Percentiles rank a stretch among this genome's conserved stretches.
Conservation (phyloP, 2,329 filamentous ascomycete species). For the Mariannaea sp. region DNA sequence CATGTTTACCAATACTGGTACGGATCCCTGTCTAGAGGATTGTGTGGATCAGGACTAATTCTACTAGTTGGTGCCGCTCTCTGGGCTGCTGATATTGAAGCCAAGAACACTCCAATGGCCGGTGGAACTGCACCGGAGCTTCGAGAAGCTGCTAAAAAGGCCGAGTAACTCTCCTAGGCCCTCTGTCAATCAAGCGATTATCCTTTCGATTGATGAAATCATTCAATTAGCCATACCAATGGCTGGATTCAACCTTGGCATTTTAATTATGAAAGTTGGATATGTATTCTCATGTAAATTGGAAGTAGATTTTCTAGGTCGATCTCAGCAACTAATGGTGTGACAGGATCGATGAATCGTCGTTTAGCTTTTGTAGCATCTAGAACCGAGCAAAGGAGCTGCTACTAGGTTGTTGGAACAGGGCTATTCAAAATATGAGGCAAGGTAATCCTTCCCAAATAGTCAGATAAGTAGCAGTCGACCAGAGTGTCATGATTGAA, state of each 20-base stretch:
- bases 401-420: neutral
- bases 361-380: neutral
- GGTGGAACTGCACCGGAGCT: conserved; percentile 56
- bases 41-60: neutral
- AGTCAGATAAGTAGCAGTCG: neutral
- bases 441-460: neutral
- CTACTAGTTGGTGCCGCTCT: conserved; percentile 78
- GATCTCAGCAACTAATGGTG: neutral
- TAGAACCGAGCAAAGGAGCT: conserved; percentile 7
- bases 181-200: no score
- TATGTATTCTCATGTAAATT: no score
- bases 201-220: no score
- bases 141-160: conserved; percentile 55
- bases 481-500: neutral
- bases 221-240: no score
- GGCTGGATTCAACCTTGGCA: no score
- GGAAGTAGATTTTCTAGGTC: no score
- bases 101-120: conserved; percentile 55
- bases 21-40: conserved; percentile 22
- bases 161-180: conserved; percentile 41
- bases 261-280: no score
- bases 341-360: neutral
- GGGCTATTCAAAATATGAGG: conserved; percentile 2
- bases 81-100: conserved; percentile 90
- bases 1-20: conserved; percentile 83